Conservation (phyloP, 1,284 basidiomycete species). For the Malassezia dermatis region DNA sequence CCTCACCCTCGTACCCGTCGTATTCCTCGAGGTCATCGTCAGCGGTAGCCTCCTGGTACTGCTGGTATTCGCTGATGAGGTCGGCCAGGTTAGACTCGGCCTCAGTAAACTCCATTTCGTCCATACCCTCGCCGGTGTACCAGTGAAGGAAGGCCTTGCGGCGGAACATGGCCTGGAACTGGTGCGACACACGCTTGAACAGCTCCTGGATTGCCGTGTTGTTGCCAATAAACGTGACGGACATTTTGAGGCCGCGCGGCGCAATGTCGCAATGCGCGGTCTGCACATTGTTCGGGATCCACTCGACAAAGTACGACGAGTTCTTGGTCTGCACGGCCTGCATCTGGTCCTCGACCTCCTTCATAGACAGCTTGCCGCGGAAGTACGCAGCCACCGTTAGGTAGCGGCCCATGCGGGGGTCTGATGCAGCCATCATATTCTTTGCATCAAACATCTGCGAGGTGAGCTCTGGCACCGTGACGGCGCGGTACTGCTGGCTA, state of each 20-base stretch:
- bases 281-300: conserved; percentile 71
- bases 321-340: conserved; percentile 93
- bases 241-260: conserved; percentile 58
- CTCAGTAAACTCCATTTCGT: conserved; percentile 96
- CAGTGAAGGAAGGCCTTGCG: conserved; percentile 98
- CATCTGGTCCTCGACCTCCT: conserved; percentile 98
- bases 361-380: conserved; percentile 95
- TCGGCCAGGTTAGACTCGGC: conserved; percentile 79
- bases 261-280: conserved; percentile 93
- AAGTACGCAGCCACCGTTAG: conserved; percentile 82
- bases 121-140: conserved; percentile 72
- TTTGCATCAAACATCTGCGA: conserved; percentile 93
- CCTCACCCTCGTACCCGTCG: conserved; percentile 19
- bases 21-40: conserved; percentile 48
- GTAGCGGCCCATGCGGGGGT: conserved; percentile 82
- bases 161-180: conserved; percentile 98
- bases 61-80: conserved; percentile 56
- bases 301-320: conserved; percentile 91
- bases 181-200: conserved; percentile 78
- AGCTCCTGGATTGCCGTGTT: conserved; percentile 80
- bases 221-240: conserved; percentile 87
- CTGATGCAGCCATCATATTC: conserved; percentile 71
- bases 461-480: conserved; percentile 88
- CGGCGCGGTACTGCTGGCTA: conserved; percentile 80
- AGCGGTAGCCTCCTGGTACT: conserved; percentile 75